Conservation (phyloP, 768 basidiomycete genomes). For the Lactarius vividus region DNA sequence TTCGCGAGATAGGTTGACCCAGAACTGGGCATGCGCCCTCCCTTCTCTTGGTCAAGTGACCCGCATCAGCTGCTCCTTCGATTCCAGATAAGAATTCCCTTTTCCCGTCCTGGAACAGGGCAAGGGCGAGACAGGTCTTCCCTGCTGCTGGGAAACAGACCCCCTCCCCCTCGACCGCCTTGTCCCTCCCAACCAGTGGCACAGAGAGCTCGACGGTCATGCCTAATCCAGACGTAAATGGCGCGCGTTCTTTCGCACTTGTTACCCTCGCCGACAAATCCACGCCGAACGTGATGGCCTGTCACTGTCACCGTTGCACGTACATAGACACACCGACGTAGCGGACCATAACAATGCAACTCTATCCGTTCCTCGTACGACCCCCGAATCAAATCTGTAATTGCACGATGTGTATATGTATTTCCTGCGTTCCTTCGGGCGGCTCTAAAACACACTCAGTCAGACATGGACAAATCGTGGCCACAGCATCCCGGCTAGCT, state of each 20-base stretch:
- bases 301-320: background rate
- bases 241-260: background rate
- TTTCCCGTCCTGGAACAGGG: background rate
- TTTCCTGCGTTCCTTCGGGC: background rate
- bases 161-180: background rate
- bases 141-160: background rate
- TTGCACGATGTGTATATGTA: background rate
- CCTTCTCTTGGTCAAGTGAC: conserved; percentile 17
- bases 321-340: background rate
- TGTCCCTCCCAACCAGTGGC: background rate
- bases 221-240: background rate
- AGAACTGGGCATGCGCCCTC: background rate
- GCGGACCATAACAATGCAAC: background rate
- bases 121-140: background rate
- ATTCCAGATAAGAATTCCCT: background rate
- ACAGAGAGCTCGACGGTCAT: conserved; percentile 1
- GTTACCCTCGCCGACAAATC: background rate
- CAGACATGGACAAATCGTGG: background rate
- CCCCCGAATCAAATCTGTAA: background rate
- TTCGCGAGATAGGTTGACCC: conserved; percentile 8
- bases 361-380: background rate
- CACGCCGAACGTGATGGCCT: background rate
- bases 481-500: background rate
- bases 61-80: background rate
- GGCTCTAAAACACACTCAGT: background rate